phyloP scores from a whole-genome alignment of 768 basidiomycete species.

The Xerocomus spinulosus region DNA sequence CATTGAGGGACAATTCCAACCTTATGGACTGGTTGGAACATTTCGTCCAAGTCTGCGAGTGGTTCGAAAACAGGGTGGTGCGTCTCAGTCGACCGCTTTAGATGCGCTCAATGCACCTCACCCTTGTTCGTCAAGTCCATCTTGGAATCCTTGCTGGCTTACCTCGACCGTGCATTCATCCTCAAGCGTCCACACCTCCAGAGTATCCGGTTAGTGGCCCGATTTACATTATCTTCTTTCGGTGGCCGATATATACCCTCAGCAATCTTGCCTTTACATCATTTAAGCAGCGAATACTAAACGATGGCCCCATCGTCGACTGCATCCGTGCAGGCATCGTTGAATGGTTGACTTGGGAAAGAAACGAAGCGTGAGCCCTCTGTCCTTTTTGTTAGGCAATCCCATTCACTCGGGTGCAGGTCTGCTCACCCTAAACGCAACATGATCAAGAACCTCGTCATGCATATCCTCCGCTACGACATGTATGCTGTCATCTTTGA shows the following conservation, averaged over 20 bases:
- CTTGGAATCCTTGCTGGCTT: constrained; percentile 60
- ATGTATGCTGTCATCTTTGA: constrained; percentile 57
- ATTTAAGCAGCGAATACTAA: constrained; percentile 51
- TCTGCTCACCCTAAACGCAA: constrained; percentile 36
- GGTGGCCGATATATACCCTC: not conserved
- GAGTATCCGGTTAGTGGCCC: constrained; percentile 42
- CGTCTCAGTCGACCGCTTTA: constrained; percentile 24
- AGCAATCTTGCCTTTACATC: constrained; percentile 56
- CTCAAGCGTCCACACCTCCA: constrained; percentile 33
- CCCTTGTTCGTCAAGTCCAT: constrained; percentile 39
- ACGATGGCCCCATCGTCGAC: constrained; percentile 39
- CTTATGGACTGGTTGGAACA: constrained; percentile 52
- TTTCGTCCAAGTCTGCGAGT: constrained; percentile 54
- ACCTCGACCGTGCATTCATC: constrained; percentile 67
- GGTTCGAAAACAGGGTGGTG: constrained; percentile 66
- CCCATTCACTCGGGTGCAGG: constrained; percentile 23
- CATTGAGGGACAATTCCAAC: not conserved
- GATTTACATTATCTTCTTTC: not conserved
- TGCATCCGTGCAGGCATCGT: constrained; percentile 43
- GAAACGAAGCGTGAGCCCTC: constrained; percentile 35
- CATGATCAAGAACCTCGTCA: constrained; percentile 47
- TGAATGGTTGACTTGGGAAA: constrained; percentile 54
- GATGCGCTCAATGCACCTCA: not conserved
- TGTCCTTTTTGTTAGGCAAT: not conserved
- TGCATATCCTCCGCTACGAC: constrained; percentile 51